Conservation (phyloP, 371 early-diverging fungal species). For the Mortierella sp. region DNA sequence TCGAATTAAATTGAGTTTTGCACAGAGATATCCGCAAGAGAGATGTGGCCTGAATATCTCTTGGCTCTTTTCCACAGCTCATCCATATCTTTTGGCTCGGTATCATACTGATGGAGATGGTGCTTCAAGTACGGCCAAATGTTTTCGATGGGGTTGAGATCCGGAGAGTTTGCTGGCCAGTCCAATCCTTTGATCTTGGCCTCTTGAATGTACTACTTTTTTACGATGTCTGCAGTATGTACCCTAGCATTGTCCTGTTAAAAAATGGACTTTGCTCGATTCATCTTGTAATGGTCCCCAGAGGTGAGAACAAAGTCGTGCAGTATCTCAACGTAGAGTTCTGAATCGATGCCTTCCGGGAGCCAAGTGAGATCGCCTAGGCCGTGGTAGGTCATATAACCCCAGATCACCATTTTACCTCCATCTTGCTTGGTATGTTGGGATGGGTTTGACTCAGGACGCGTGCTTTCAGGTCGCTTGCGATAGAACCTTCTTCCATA, state of each 20-base stretch:
- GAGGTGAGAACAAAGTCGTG: slow-evolving; percentile 18
- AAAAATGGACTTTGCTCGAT: slow-evolving; percentile 25
- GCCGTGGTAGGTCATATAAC: slow-evolving; percentile 15
- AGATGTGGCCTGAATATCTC: too few relatives aligned
- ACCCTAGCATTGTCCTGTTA: slow-evolving; percentile 50
- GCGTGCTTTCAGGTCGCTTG: not conserved
- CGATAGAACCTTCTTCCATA: not conserved
- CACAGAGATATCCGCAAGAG: too few relatives aligned
- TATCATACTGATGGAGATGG: too few relatives aligned
- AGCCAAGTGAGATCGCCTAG: slow-evolving; percentile 26
- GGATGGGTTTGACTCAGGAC: not conserved
- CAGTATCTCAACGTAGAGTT: slow-evolving; percentile 32
- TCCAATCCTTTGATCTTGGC: slow-evolving; percentile 11
- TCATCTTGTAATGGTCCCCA: slow-evolving; percentile 13
- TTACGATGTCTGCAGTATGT: slow-evolving; percentile 25
- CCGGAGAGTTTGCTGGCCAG: slow-evolving; percentile 16
- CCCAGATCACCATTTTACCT: slow-evolving; percentile 41
- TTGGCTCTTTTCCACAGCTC: too few relatives aligned
- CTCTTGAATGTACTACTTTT: slow-evolving; percentile 15
- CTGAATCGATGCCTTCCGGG: slow-evolving; percentile 25
- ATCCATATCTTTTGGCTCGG: too few relatives aligned
- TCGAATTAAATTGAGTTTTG: too few relatives aligned
- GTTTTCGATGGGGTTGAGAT: slow-evolving; percentile 41
- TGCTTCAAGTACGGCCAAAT: too few relatives aligned
- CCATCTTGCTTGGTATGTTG: not conserved